These are phyloP conservation scores for Houttuynia cordata DNA, from an alignment of 164 flowering plant genomes.

Conservation along the genomic window DNA sequence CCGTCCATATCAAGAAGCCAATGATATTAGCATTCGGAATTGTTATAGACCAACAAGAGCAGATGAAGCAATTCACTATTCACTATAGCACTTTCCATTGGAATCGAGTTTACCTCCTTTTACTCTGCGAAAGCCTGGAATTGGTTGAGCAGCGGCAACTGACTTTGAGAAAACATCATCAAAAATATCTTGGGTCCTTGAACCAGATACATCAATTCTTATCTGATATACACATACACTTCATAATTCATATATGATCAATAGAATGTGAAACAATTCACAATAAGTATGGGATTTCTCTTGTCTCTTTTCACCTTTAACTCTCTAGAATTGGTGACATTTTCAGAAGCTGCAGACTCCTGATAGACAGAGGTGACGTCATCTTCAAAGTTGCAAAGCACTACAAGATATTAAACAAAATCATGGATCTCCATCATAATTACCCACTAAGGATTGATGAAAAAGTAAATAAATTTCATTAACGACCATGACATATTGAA, in stretches of 20 bases:
- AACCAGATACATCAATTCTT: constrained; percentile 43
- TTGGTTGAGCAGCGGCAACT: constrained; percentile 79
- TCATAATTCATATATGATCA: constrained; percentile 2
- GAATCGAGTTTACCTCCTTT: constrained; percentile 50
- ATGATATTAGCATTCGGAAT: constrained; percentile 1
- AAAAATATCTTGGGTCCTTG: constrained; percentile 46
- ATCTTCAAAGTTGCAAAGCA: not conserved
- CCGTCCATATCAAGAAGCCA: constrained; percentile 4
- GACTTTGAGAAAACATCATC: constrained; percentile 57
- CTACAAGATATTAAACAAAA: not conserved
- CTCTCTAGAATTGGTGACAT: constrained; percentile 16
- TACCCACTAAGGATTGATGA: too few species aligned
- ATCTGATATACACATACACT: constrained; percentile 23
- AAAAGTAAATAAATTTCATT: too few species aligned
- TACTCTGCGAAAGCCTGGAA: constrained; percentile 71
- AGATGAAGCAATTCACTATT: not conserved
- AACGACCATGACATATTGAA: not conserved
- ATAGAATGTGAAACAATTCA: not conserved
- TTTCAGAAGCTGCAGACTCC: constrained; percentile 22
- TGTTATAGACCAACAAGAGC: not conserved
- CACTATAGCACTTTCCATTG: not conserved
- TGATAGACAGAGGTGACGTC: constrained; percentile 10
- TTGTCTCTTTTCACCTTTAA: constrained; percentile 28
- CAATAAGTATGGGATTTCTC: too few species aligned
- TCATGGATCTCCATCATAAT: not conserved